A percentile compares a stretch with the other conserved stretches of the same genome.
These are phyloP conservation scores for Cyathus striatus DNA, from an alignment of 768 basidiomycete species.

Conservation along the genomic window DNA sequence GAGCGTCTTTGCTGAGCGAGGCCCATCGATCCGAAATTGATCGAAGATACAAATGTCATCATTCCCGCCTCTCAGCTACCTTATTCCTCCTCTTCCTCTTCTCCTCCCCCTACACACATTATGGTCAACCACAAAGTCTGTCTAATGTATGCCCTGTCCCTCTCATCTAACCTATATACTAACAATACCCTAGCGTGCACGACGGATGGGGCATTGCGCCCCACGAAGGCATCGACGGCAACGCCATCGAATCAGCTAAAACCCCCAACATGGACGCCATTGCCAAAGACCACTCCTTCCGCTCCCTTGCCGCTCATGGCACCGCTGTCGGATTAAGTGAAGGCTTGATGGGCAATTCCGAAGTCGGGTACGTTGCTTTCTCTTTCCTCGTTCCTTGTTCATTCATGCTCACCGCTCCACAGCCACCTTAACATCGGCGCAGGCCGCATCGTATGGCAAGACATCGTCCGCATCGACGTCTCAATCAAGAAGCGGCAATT, in stretches of 20 bases:
- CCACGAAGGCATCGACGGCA: slow-evolving; percentile 68
- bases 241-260: slow-evolving; percentile 81
- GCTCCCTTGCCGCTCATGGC: slow-evolving; percentile 78
- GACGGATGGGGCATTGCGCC: slow-evolving; percentile 91
- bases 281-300: slow-evolving; percentile 66
- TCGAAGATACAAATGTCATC: too few relatives aligned
- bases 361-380: slow-evolving; percentile 73
- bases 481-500: slow-evolving; percentile 86
- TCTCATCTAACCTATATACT: background rate
- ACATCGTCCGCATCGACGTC: slow-evolving; percentile 93
- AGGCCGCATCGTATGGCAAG: slow-evolving; percentile 95
- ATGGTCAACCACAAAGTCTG: slow-evolving; percentile 88
- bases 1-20: too few relatives aligned
- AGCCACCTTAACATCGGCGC: slow-evolving; percentile 96
- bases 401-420: slow-evolving; percentile 1
- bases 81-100: too few relatives aligned
- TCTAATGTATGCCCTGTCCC: slow-evolving; percentile 57
- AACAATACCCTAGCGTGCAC: slow-evolving; percentile 59
- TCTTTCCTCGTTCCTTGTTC: background rate
- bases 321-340: slow-evolving; percentile 90
- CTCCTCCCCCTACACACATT: too few relatives aligned
- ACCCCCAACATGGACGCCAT: slow-evolving; percentile 91
- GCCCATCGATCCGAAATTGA: too few relatives aligned
- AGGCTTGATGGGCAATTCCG: slow-evolving; percentile 96
- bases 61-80: too few relatives aligned